phyloP scores from a whole-genome alignment of 2,329 filamentous ascomycete species.

The Aspergillus vadensis region DNA sequence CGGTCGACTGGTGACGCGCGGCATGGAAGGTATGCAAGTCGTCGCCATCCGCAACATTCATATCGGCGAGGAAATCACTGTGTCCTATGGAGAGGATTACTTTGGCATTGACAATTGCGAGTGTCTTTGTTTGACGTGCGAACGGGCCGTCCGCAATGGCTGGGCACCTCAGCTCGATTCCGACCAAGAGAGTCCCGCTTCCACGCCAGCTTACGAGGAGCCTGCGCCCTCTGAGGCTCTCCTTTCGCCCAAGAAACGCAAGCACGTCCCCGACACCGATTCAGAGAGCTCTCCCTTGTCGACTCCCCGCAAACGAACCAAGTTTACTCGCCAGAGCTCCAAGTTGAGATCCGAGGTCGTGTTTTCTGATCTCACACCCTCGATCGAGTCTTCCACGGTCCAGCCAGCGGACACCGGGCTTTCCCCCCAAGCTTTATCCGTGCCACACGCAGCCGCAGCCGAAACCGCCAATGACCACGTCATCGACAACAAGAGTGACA shows the following conservation, averaged over 20 bases:
- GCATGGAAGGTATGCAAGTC: constrained; percentile 86
- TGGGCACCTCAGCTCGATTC: constrained; percentile 63
- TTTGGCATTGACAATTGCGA: constrained; percentile 95
- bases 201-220: constrained; percentile 36
- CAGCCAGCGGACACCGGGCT: constrained; percentile 8
- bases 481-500: constrained; percentile 4
- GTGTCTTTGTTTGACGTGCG: constrained; percentile 87
- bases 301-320: constrained; percentile 36
- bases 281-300: constrained; percentile 28
- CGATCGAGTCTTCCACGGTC: constrained; percentile 24
- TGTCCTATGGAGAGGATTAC: constrained; percentile 93
- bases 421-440: neutral
- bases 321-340: constrained; percentile 38
- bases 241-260: constrained; percentile 32
- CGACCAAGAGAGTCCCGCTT: constrained; percentile 37
- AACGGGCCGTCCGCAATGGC: constrained; percentile 73
- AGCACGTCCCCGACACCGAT: constrained; percentile 30
- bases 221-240: constrained; percentile 17
- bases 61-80: constrained; percentile 90
- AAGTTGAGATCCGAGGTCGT: constrained; percentile 42
- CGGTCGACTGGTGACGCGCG: constrained; percentile 79
- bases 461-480: neutral
- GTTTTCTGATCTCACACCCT: constrained; percentile 30
- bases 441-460: neutral
- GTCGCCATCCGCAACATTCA: constrained; percentile 80